phyloP scores from a whole-genome alignment of 352 stramenopile genomes.

The Globisporangium lucens region DNA sequence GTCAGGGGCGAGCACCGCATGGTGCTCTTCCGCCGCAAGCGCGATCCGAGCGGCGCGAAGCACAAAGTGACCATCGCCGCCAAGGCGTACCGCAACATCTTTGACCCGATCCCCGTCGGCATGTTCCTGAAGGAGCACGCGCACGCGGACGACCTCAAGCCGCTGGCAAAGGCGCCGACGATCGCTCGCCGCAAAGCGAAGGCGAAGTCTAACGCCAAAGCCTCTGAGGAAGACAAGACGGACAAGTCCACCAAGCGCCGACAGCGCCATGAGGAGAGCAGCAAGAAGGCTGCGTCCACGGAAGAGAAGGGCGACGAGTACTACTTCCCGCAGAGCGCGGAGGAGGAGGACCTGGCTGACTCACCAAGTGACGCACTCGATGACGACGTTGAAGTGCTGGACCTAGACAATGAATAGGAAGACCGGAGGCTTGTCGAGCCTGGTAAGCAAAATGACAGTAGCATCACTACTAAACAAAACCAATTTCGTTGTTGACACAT shows the following conservation, averaged over 20 bases:
- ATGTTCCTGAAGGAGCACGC: conserved; percentile 55
- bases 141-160: conserved; percentile 31
- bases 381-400: conserved; percentile 34
- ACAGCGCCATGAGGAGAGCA: too few species aligned
- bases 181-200: conserved; percentile 36
- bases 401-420: conserved; percentile 49
- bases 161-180: conserved; percentile 54
- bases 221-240: conserved; percentile 10
- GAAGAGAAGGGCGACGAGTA: conserved; percentile 41
- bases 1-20: conserved; percentile 48
- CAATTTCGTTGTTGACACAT: too few species aligned
- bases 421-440: background rate
- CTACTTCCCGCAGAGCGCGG: conserved; percentile 33
- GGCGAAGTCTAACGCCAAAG: too few species aligned
- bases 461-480: too few species aligned
- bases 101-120: conserved; percentile 52
- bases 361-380: conserved; percentile 7
- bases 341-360: conserved; percentile 18
- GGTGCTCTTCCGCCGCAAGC: conserved; percentile 64
- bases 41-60: conserved; percentile 24
- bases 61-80: conserved; percentile 39
- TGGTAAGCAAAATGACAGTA: too few species aligned
- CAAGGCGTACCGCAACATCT: conserved; percentile 59
- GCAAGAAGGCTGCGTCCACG: too few species aligned
- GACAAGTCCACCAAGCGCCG: background rate